Base-by-base conservation (phyloP, 2,329 filamentous ascomycete species). In the Xylariaceae sp. region DNA sequence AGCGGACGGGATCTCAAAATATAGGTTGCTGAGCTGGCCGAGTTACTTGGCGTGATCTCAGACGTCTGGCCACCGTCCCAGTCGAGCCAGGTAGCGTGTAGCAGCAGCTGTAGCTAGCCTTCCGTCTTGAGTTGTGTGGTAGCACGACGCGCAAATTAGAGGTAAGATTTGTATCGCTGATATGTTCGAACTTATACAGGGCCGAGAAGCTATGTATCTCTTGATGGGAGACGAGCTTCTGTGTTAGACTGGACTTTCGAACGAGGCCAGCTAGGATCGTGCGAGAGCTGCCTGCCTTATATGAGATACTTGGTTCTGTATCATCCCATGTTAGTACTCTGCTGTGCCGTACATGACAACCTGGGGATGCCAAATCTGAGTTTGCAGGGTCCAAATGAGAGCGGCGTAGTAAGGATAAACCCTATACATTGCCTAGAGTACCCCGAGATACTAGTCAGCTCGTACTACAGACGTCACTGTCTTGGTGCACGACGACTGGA, bases 1-100 rank as follows among this genome's bases (percentile, higher is more conserved):
- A 44, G 52, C 45, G 44, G 58, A 42, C 39, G 58, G 56, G 15
- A 53, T 42, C 42, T 62, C 57, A 52, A 61, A 52, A 56, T 61
- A 61, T 55, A 57, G 42, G 39, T 48, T 39, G 39, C 44, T 36
- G n/a, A 44, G 41, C 38, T 54, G 45, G 46, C 33, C 35, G 40
- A 47, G 40, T 43, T 53, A 33, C 47, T 54, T 41, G 52, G 43
- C 60, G 58, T 58, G 51, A 46, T 58, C 47, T 52, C 45, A 42
- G 45, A 49, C 48, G 42, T 27, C 22, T 27, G 22, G 22, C 22
- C 22, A 27, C 22, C 22, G 22, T 27, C 22, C 22, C 22, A 27
- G 22, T 27, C 22, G 22, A 27, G 22, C 7, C 22, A 27, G 7
- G 22, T 5, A 27, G 22, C 7, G 22, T 27, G 22, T 27, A 27